These are phyloP conservation scores for Candida lessepsii DNA, from an alignment of 805 yeast species.

Conservation along the genomic window DNA sequence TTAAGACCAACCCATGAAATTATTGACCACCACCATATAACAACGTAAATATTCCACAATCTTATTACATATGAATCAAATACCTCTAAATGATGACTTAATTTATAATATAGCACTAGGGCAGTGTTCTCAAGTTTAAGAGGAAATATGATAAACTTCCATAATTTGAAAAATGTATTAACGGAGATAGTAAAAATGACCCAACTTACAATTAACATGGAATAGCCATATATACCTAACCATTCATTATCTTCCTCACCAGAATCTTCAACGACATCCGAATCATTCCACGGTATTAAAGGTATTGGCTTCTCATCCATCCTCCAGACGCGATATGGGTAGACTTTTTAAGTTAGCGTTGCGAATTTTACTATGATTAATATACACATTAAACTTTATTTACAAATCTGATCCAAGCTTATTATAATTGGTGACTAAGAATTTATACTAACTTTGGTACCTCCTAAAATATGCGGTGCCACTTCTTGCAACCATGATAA, in stretches of 20 bases:
- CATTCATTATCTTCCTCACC: neutral
- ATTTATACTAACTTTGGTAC: slow-evolving; percentile 30
- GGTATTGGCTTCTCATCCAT: slow-evolving; percentile 15
- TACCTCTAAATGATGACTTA: slow-evolving; percentile 18
- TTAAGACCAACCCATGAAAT: slow-evolving; percentile 80
- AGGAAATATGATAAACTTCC: slow-evolving; percentile 36
- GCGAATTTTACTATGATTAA: neutral
- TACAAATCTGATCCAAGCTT: too few species aligned
- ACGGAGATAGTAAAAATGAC: slow-evolving; percentile 30
- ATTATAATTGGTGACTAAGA: too few species aligned
- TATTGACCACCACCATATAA: slow-evolving; percentile 63
- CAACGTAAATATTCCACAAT: slow-evolving; percentile 40
- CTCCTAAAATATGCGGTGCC: slow-evolving; percentile 63
- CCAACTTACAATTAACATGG: slow-evolving; percentile 31
- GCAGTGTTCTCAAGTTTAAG: slow-evolving; percentile 16
- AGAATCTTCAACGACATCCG: slow-evolving; percentile 1
- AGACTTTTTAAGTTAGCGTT: too few species aligned
- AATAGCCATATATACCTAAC: slow-evolving; percentile 25
- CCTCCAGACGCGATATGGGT: neutral
- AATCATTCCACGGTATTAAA: slow-evolving; percentile 15
- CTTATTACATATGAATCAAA: slow-evolving; percentile 32
- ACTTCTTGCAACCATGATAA: slow-evolving; percentile 83
- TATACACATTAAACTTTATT: slow-evolving; percentile 10
- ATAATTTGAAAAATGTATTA: slow-evolving; percentile 34
- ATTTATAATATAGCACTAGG: slow-evolving; percentile 11